Evolutionary conservation across 192 early-diverging fungal genomes (phyloP), one percentile per base, ranked within the genome.

Genomic region (Backusella australiensis): DNA sequence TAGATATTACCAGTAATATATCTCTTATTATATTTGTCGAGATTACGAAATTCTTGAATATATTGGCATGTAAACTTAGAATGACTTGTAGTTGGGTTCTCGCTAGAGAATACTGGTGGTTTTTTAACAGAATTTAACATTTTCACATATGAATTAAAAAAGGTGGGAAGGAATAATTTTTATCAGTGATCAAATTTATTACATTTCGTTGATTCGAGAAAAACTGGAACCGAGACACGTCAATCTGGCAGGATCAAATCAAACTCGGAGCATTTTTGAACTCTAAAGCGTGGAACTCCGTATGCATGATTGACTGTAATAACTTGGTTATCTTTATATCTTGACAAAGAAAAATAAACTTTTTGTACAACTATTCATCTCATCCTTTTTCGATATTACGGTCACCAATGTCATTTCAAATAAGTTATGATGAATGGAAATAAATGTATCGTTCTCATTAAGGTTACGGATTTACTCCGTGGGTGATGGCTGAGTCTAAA

Each of bases 311-410:
- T 26, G 21, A 23, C n/a, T 7, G 14, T 63, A 63, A 63, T 29
- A 14, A 29, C 12, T 63, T 11, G 3, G 12, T 14, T 29, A 26
- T 11, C 56, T 29, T 63, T 63, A 49, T 49, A 72, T 89, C 42
- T 4, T 44, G 42, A 44, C 11, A 9, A 39, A 39, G 38, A 39
- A 39, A 39, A 39, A 39, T 39, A 12, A 39, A 39, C 38, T 39
- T 11, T 11, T 39, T 39, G 9, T 11, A 39, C 11, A 39, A 12
- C 38, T 11, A 9, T 39, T 2, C 38, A 39, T 39, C 38, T 11
- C 38, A 39, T 3, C 9, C 1, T 12, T 39, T 39, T 39, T 39
- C 38, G 38, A 39, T 39, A 39, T 39, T 39, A 12, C 9, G 2
- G 38, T 11, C 3, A 39, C 38, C 38, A 39, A 39, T 39, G 38